Evolutionary conservation across 352 stramenopile species (phyloP), one percentile per base, ranked within the genome.

Genomic region (Phytophthora foliorum): DNA sequence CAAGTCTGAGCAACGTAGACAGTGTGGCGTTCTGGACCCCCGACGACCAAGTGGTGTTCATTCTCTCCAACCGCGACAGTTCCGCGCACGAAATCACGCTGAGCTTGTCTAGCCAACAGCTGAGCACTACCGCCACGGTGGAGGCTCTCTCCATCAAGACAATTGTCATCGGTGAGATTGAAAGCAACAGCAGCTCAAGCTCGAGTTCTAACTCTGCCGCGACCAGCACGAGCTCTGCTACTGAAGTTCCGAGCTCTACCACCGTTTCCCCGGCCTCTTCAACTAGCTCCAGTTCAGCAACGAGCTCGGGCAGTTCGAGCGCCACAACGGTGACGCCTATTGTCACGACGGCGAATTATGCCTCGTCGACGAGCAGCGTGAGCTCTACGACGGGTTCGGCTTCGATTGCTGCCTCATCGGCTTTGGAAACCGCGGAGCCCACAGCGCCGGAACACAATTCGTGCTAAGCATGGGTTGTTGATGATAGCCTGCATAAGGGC

Each of bases 91-190:
- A 63, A 22, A 56, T 85, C 62, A 78, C 61, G 31, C 53, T 85
- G 36, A 83, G 73, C 41, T 53, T 84, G 14, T 66, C 67, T n/a
- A 75, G 69, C 48, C 70, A 82, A 55, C 39, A 70, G n/a, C 48
- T 80, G 53, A 72, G 61, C 31, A 68, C 66, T 31, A 84, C 39
- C 14, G 32, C 84, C 36, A 81, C 73, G 48, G 46, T 85, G 27
- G 71, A 78, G 10, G 71, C 79, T 42, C 74, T 84, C 44, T 81
- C 79, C 29, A 77, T 87, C 14, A 81, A 87, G 67, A 85, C 74
- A 14, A 73, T 87, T 58, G 64, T 87, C 19, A 57, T 86, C 31
- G 75, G 78, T 29, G 69, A 82, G 45, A 32, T 66, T n/a, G 38
- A 14, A 24, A 54, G 53, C 21, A 74, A 54, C 66, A 74, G 31